Evolutionary conservation across 2,329 filamentous ascomycete genomes (phyloP), one percentile per base, ranked within the genome.

Genomic region (Paecilomyces sp.): DNA sequence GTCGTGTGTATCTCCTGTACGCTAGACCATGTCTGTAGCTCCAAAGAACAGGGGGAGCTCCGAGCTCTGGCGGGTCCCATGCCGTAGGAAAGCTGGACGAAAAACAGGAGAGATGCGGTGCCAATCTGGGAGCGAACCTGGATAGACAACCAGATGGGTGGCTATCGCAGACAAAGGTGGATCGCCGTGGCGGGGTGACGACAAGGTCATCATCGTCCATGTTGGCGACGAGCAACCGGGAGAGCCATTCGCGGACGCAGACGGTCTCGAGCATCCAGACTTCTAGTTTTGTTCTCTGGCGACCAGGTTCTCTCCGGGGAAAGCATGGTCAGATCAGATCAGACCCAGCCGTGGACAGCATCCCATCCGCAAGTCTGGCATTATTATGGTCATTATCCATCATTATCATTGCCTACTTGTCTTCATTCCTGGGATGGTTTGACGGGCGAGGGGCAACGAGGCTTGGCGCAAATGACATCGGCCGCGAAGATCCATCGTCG

Each of bases 381-480:
- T 22, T 22, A 22, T 22, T 28, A 28, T 28, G 3, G 3, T 28
- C 25, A 28, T 6, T 28, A 28, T 28, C 6, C 25, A 22, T 22
- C 22, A 22, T 22, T 22, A 22, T 22, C 22, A 22, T 22, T 22
- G 22, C 22, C 22, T 22, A 22, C 22, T 22, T 22, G 25, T 28
- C 25, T 28, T 28, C 22, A 22, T 22, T 22, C 22, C 31, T 18
- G 8, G 5, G 51, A 2, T 30, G 51, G 24, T 28, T 22, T 28
- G 50, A 28, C 12, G n/a, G 22, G 22, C 51, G 51, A 53, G 55
- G n/a, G 55, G 55, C 55, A 47, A 47, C 13, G 54, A n/a, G 55
- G 22, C 30, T 36, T 25, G 30, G 55, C 30, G 24, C 55, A 54
- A 22, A 64, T 64, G 63, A 64, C 63, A 64, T 64, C 61, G 61